These are phyloP conservation scores for Arachis monticola DNA, from an alignment of 331 rosid genomes.

Conservation along the genomic window DNA sequence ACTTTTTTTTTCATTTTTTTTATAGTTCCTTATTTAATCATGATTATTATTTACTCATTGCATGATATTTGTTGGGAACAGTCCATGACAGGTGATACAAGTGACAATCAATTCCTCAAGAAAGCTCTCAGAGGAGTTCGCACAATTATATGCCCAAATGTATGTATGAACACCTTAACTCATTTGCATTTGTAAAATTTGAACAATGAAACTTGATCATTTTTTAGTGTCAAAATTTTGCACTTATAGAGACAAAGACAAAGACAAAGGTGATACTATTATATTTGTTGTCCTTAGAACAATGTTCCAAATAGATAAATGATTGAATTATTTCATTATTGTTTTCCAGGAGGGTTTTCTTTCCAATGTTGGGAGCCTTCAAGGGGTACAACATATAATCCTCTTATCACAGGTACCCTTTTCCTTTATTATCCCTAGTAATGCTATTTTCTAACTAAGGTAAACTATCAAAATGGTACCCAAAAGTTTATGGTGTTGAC, in stretches of 20 bases:
- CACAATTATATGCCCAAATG: slow-evolving; percentile 89
- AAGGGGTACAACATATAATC: slow-evolving; percentile 78
- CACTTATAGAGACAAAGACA: too few species aligned
- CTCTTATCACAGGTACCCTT: slow-evolving; percentile 84
- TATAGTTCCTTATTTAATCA: not conserved
- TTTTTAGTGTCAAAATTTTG: too few species aligned
- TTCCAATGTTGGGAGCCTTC: slow-evolving; percentile 64
- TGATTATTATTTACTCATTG: slow-evolving; percentile 28
- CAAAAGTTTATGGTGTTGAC: too few species aligned
- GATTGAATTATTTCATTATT: slow-evolving; percentile 30
- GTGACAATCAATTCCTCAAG: slow-evolving; percentile 66
- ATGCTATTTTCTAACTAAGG: too few species aligned
- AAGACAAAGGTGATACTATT: too few species aligned
- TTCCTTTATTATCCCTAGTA: not conserved
- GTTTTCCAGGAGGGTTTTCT: slow-evolving; percentile 81
- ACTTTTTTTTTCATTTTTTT: slow-evolving; percentile 9
- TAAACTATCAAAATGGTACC: too few species aligned
- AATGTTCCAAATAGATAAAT: not conserved
- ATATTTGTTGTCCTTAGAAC: not conserved
- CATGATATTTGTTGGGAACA: slow-evolving; percentile 40
- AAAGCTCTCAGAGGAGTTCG: slow-evolving; percentile 81
- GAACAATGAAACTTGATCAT: too few species aligned
- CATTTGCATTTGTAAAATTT: slow-evolving; percentile 17
- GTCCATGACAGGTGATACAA: slow-evolving; percentile 77
- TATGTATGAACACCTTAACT: slow-evolving; percentile 44